Percentiles rank a stretch among this genome's conserved stretches.
These are phyloP conservation scores for Pseudogymnoascus sp. DNA, from an alignment of 2,329 filamentous ascomycete genomes.

Conservation along the genomic window DNA sequence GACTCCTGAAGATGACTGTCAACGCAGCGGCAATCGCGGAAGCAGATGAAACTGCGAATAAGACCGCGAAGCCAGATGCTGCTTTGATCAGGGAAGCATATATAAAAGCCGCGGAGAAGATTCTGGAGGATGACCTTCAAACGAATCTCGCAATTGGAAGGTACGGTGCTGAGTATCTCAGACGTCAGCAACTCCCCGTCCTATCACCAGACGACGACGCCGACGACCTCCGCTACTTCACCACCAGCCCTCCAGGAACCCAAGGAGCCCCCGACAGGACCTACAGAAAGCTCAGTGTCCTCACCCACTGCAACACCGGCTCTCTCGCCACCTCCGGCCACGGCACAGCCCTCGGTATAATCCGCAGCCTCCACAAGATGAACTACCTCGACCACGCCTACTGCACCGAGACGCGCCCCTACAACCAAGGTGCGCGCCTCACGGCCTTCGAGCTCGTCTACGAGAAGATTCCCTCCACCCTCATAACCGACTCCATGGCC, in stretches of 20 bases:
- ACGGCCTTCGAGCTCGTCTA: constrained; percentile 96
- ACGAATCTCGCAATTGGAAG: constrained; percentile 84
- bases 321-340: constrained; percentile 97
- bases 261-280: constrained; percentile 37
- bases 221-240: constrained; percentile 27
- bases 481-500: constrained; percentile 96
- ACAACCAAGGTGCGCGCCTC: constrained; percentile 92
- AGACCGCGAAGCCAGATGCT: constrained; percentile 34
- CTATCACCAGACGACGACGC: constrained; percentile 16
- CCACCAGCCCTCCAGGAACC: constrained; percentile 31
- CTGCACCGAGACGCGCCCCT: constrained; percentile 94
- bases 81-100: constrained; percentile 60
- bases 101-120: constrained; percentile 72
- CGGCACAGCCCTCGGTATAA: constrained; percentile 89
- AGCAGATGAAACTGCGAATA: constrained; percentile 19
- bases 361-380: constrained; percentile 68
- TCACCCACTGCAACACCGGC: constrained; percentile 98
- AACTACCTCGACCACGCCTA: constrained; percentile 72
- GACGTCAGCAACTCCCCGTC: constrained; percentile 26
- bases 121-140: constrained; percentile 76
- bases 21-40: constrained; percentile 39
- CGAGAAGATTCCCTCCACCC: constrained; percentile 81
- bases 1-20: constrained; percentile 64
- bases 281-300: constrained; percentile 61
- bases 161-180: constrained; percentile 77